These are phyloP conservation scores for Alternaria longipes DNA, from an alignment of 2,329 filamentous ascomycete species.

Conservation along the genomic window DNA sequence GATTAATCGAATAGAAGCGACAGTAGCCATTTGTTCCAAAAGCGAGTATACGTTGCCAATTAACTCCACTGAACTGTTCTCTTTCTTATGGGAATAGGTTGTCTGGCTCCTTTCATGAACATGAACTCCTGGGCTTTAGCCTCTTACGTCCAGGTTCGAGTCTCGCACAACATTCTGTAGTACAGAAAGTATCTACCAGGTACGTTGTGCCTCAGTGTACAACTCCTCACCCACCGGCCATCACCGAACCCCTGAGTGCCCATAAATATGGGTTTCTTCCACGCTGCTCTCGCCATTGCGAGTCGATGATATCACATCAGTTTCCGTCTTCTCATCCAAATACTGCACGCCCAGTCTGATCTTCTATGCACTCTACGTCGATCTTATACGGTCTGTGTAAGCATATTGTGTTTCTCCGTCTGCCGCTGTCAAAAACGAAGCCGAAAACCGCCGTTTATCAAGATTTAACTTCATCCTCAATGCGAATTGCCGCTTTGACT, in stretches of 20 bases:
- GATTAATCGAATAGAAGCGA: not conserved
- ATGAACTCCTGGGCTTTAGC: not conserved
- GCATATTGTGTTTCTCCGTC: not conserved
- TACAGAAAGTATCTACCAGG: not conserved
- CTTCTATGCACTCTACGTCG: not conserved
- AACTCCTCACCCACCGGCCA: not conserved
- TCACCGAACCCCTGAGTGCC: not conserved
- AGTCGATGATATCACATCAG: not conserved
- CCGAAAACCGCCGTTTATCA: not conserved
- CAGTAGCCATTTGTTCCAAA: not conserved
- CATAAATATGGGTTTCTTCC: not conserved
- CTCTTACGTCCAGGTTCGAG: not conserved
- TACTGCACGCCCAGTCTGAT: not conserved
- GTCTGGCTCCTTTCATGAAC: not conserved
- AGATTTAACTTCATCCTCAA: not conserved
- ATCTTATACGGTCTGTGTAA: constrained; percentile 7
- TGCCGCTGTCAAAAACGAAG: not conserved
- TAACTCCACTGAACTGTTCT: not conserved
- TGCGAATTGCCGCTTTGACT: not conserved
- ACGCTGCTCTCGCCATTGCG: not conserved
- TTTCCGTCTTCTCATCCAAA: not conserved
- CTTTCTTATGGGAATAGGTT: accelerated
- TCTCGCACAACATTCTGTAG: not conserved
- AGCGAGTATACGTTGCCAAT: not conserved
- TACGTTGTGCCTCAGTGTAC: not conserved